These are phyloP conservation scores for Entelexis paramagnoliae DNA, from an alignment of 1,139 yeast genomes.

Conservation along the genomic window DNA sequence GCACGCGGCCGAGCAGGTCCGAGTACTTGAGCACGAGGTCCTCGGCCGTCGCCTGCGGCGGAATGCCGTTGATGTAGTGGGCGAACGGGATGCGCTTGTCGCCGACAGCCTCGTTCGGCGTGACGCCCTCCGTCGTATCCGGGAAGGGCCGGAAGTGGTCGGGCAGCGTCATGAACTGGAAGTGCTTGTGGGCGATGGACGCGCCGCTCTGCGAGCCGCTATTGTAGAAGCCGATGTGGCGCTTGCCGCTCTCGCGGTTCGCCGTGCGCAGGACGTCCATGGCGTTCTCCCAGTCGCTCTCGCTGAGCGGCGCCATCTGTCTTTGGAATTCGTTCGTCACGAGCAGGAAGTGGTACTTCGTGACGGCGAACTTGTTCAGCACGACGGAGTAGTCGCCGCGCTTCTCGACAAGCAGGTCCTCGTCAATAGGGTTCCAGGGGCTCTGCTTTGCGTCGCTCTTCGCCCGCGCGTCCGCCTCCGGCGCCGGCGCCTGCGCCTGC, in stretches of 20 bases:
- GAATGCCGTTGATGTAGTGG: conserved; percentile 65
- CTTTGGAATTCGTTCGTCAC: conserved; percentile 63
- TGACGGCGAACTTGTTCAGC: conserved; percentile 77
- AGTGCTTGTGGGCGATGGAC: conserved; percentile 83
- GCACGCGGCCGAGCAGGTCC: conserved; percentile 56
- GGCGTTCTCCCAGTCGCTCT: conserved; percentile 53
- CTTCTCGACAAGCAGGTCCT: conserved; percentile 53
- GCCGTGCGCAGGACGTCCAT: conserved; percentile 42
- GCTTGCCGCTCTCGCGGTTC: conserved; percentile 32
- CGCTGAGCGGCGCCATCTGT: conserved; percentile 62
- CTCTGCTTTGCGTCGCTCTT: conserved; percentile 31
- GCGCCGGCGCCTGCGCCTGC: conserved; percentile 27
- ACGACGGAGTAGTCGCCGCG: conserved; percentile 45
- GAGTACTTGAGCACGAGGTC: conserved; percentile 55
- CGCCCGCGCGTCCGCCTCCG: conserved; percentile 24
- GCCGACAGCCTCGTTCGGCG: conserved; percentile 41
- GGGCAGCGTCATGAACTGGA: conserved; percentile 74
- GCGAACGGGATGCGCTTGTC: conserved; percentile 61
- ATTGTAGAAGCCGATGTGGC: conserved; percentile 73
- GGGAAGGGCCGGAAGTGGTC: conserved; percentile 50
- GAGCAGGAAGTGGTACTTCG: conserved; percentile 64
- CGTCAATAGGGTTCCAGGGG: conserved; percentile 77
- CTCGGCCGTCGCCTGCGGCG: conserved; percentile 31
- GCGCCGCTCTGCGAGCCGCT: conserved; percentile 86
- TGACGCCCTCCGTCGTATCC: conserved; percentile 40